phyloP scores from a whole-genome alignment of 2,329 filamentous ascomycete genomes.

The Malbranchea cinnamomea region DNA sequence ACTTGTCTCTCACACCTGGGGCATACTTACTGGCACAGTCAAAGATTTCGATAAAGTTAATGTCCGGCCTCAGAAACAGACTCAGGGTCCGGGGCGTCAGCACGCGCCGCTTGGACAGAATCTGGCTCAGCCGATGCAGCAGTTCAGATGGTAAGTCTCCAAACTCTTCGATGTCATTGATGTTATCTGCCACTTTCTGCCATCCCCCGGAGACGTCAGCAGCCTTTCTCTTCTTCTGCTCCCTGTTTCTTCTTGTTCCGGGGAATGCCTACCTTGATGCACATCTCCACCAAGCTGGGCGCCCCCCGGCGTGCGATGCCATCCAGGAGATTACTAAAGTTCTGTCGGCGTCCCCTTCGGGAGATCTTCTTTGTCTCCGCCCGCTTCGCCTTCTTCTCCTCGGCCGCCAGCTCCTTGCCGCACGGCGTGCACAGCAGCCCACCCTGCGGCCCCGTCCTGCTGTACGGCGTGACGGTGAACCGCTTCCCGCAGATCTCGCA shows the following conservation, averaged over 20 bases:
- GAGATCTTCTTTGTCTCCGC: conserved; percentile 40
- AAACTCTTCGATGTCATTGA: conserved; percentile 49
- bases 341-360: conserved; percentile 52
- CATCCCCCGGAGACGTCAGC: neutral
- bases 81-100: conserved; percentile 34
- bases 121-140: conserved; percentile 44
- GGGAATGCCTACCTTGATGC: conserved; percentile 36
- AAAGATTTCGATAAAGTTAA: conserved; percentile 42
- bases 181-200: conserved; percentile 45
- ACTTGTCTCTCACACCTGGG: neutral
- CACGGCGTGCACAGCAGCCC: conserved; percentile 76
- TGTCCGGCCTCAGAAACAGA: conserved; percentile 36
- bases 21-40: conserved; percentile 40
- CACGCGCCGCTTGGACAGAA: conserved; percentile 47
- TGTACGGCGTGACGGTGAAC: conserved; percentile 87
- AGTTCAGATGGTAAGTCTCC: conserved; percentile 45
- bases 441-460: conserved; percentile 64
- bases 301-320: conserved; percentile 38
- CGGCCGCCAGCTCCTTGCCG: conserved; percentile 56
- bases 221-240: no score
- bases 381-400: conserved; percentile 42
- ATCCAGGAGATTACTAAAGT: conserved; percentile 74
- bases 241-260: no score
- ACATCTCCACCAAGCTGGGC: conserved; percentile 36
- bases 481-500: conserved; percentile 74